phyloP scores from a whole-genome alignment of 2,329 filamentous ascomycete species.

The Fusarium pseudoanthophilum region DNA sequence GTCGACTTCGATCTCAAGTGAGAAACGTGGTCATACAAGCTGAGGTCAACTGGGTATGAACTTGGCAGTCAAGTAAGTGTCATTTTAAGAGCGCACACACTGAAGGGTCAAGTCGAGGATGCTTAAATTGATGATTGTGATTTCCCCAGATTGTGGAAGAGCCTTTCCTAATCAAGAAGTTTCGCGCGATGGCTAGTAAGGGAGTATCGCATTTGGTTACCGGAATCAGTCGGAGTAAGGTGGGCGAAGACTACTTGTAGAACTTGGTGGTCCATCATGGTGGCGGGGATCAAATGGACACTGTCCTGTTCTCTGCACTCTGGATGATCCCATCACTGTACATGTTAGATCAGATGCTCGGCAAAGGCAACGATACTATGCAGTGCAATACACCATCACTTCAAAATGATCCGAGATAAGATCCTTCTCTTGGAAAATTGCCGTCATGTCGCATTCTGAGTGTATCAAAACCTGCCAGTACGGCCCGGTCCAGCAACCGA shows the following conservation, averaged over 20 bases:
- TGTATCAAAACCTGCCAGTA: neutral
- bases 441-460: neutral
- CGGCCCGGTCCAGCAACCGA: conserved; percentile 25
- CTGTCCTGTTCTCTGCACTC: neutral
- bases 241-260: neutral
- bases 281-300: conserved; percentile 2
- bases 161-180: neutral
- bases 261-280: conserved; percentile 23
- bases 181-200: neutral
- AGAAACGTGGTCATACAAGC: neutral
- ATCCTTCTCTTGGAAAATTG: neutral
- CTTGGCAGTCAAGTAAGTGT: neutral
- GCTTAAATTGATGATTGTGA: neutral
- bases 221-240: conserved; percentile 9
- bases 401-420: neutral
- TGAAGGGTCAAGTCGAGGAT: neutral
- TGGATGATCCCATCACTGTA: neutral
- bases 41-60: neutral
- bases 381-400: neutral
- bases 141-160: neutral
- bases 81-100: neutral
- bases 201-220: neutral
- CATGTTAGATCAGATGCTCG: neutral
- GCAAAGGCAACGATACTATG: neutral
- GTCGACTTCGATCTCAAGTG: neutral